A percentile compares a stretch with the other conserved stretches of the same genome.
phyloP scores from a whole-genome alignment of 208 protist genomes.

The Crithidia fasciculata region DNA sequence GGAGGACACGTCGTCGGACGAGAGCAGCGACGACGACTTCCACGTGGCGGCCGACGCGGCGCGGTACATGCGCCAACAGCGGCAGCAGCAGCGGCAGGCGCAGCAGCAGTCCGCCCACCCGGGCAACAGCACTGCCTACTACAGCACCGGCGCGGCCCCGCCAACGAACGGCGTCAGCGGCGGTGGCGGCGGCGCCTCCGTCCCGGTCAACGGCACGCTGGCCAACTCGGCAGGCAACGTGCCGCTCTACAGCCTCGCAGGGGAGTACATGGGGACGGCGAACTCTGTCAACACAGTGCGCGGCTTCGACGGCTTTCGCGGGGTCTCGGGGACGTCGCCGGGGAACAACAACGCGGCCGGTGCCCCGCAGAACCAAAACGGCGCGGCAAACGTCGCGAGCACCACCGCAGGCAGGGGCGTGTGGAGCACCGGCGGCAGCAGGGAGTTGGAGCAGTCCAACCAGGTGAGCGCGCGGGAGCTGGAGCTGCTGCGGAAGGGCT shows the following conservation, averaged over 20 bases:
- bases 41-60: slow-evolving; percentile 32
- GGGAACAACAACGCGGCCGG: slow-evolving; percentile 11
- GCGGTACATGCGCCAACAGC: slow-evolving; percentile 35
- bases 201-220: slow-evolving; percentile 17
- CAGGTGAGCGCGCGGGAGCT: slow-evolving; percentile 32
- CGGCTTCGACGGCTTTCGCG: slow-evolving; percentile 16
- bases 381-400: slow-evolving; percentile 1
- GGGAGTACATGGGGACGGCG: slow-evolving; percentile 25
- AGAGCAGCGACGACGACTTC: slow-evolving; percentile 54
- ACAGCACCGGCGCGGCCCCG: slow-evolving; percentile 2
- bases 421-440: slow-evolving; percentile 3
- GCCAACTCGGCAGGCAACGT: slow-evolving; percentile 22
- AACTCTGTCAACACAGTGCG: slow-evolving; percentile 26
- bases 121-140: slow-evolving; percentile 20
- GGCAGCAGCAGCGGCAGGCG: slow-evolving; percentile 17
- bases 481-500: slow-evolving; percentile 48
- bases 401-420: neutral
- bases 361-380: neutral
- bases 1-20: slow-evolving; percentile 40
- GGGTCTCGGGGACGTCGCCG: slow-evolving; percentile 15
- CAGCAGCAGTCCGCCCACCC: slow-evolving; percentile 22
- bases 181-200: slow-evolving; percentile 14
- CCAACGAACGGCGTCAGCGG: neutral
- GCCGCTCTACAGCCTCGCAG: slow-evolving; percentile 25
- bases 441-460: slow-evolving; percentile 14